These are phyloP conservation scores for Alternaria gaisen DNA, from an alignment of 2,329 filamentous ascomycete genomes.

Conservation along the genomic window DNA sequence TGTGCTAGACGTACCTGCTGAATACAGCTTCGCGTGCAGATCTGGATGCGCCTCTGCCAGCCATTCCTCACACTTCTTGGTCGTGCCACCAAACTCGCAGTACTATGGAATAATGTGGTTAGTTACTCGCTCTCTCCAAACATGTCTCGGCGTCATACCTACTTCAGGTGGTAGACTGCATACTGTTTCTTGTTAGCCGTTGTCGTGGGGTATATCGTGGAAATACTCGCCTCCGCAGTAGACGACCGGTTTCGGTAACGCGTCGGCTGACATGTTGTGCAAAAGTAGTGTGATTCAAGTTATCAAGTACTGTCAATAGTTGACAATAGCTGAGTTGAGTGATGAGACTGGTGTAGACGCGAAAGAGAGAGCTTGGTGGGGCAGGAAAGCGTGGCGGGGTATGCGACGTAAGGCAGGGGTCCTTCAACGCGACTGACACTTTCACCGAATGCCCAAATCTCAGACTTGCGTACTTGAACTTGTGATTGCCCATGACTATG, in stretches of 20 bases:
- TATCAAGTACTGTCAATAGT: neutral
- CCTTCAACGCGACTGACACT: slow-evolving; percentile 4
- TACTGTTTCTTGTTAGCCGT: slow-evolving; percentile 56
- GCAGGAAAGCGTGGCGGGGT: slow-evolving; percentile 24
- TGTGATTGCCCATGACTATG: neutral
- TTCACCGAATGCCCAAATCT: neutral
- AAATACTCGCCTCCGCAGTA: slow-evolving; percentile 68
- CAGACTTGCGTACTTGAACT: neutral
- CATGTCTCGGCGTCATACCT: slow-evolving; percentile 53
- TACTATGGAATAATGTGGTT: slow-evolving; percentile 68
- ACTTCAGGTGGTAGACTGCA: slow-evolving; percentile 74
- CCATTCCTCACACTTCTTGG: slow-evolving; percentile 98
- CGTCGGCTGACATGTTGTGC: slow-evolving; percentile 47
- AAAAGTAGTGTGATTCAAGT: neutral
- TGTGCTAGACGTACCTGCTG: slow-evolving; percentile 68
- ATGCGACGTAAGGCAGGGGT: slow-evolving; percentile 14
- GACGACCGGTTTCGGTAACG: slow-evolving; percentile 61
- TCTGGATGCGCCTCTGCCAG: slow-evolving; percentile 76
- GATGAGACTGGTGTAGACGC: slow-evolving; percentile 18
- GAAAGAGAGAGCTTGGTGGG: slow-evolving; percentile 24
- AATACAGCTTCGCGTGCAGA: slow-evolving; percentile 84
- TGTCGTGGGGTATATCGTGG: neutral
- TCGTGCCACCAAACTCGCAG: slow-evolving; percentile 97
- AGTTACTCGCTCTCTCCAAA: slow-evolving; percentile 8
- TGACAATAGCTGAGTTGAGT: slow-evolving; percentile 3